Percentiles rank a stretch among this genome's conserved stretches.
Conservation (phyloP, 202 grass and related monocot species). For the Eragrostis tef region DNA sequence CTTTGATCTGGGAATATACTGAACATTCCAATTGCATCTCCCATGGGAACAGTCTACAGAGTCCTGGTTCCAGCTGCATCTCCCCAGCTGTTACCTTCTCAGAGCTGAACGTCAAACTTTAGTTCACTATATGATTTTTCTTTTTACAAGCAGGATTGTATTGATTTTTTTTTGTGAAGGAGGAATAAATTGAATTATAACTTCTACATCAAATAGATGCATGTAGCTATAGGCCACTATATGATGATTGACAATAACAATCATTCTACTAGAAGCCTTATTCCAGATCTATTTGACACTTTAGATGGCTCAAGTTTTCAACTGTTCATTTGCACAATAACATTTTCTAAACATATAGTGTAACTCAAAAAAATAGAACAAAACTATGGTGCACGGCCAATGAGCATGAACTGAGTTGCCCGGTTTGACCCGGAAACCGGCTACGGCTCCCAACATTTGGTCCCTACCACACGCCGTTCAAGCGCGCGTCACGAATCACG, state of each 20-base stretch:
- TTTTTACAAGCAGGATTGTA: no score
- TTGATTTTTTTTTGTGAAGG: no score
- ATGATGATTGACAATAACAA: background rate
- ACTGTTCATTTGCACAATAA: background rate
- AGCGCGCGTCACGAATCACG: slow-evolving; percentile 15
- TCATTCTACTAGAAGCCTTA: background rate
- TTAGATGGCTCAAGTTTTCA: background rate
- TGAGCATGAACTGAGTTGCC: background rate
- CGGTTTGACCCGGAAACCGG: slow-evolving; percentile 43
- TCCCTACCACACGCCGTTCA: slow-evolving; percentile 29
- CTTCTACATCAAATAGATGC: no score
- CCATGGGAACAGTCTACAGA: background rate
- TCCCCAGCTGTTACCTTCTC: background rate
- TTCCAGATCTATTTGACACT: background rate
- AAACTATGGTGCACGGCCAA: background rate
- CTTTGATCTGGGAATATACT: slow-evolving; percentile 31
- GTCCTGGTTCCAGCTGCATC: background rate
- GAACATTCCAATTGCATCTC: background rate
- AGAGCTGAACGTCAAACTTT: background rate
- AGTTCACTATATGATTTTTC: background rate
- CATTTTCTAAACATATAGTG: background rate
- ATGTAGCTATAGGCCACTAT: no score
- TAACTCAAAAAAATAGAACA: no score
- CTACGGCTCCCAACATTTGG: slow-evolving; percentile 27
- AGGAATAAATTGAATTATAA: no score